phyloP scores from a whole-genome alignment of 2,329 filamentous ascomycete species.

The Fusarium nelsonii region DNA sequence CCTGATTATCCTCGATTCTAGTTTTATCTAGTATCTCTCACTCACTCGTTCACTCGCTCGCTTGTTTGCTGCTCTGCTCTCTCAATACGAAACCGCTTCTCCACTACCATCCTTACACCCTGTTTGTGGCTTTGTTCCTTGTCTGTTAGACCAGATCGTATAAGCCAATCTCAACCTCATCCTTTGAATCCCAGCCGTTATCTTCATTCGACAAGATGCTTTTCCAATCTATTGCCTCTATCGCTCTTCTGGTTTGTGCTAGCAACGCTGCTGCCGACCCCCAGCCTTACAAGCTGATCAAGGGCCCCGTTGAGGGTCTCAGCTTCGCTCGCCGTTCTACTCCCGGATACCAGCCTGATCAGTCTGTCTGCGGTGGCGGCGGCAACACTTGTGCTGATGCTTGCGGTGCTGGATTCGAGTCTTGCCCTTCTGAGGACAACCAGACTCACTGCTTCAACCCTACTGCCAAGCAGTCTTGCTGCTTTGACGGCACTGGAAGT shows the following conservation, averaged over 20 bases:
- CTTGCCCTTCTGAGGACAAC: constrained; percentile 63
- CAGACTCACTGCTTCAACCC: constrained; percentile 71
- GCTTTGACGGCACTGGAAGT: constrained; percentile 68
- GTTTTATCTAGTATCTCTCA: constrained; percentile 25
- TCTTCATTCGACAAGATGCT: constrained; percentile 50
- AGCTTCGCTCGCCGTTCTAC: constrained; percentile 60
- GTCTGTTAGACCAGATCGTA: constrained; percentile 31
- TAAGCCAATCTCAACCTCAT: constrained; percentile 31
- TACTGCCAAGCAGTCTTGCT: constrained; percentile 66
- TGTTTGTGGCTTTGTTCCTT: constrained; percentile 43
- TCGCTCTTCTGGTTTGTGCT: constrained; percentile 54
- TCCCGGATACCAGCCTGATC: constrained; percentile 63
- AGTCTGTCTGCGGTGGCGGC: constrained; percentile 59
- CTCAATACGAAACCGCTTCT: constrained; percentile 32
- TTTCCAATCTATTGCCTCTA: constrained; percentile 51
- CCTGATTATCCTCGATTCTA: constrained; percentile 28
- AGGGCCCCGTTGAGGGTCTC: constrained; percentile 54
- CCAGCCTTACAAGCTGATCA: constrained; percentile 55
- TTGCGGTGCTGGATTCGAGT: constrained; percentile 63
- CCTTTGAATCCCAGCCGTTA: constrained; percentile 14
- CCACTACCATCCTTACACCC: constrained; percentile 37
- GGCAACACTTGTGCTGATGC: constrained; percentile 67
- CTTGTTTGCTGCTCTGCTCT: constrained; percentile 19
- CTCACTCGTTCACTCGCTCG: background rate
- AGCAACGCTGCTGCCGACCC: constrained; percentile 49